phyloP scores from a whole-genome alignment of 805 yeast genomes.

The Ogataea ganodermae region DNA sequence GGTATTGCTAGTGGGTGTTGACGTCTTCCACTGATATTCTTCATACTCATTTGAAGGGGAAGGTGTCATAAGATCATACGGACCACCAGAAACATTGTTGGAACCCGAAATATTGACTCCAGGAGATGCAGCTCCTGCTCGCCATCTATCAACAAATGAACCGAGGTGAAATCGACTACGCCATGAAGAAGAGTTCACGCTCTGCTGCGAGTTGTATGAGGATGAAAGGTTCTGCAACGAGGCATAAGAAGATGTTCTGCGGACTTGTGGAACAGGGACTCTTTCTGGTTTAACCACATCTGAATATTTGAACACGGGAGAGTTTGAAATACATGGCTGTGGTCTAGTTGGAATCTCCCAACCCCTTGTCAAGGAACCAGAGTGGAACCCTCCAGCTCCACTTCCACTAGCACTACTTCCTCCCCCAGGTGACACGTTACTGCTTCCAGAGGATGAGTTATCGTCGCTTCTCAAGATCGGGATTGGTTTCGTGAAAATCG shows the following conservation, averaged over 20 bases:
- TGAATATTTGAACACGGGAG: slow-evolving; percentile 18
- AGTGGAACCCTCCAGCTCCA: slow-evolving; percentile 8
- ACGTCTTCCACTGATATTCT: slow-evolving; percentile 31
- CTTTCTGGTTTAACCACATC: slow-evolving; percentile 25
- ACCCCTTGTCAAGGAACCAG: slow-evolving; percentile 32
- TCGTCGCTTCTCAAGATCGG: slow-evolving; percentile 22
- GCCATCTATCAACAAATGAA: slow-evolving; percentile 34
- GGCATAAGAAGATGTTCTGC: slow-evolving; percentile 35
- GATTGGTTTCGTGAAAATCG: slow-evolving; percentile 22
- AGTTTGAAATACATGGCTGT: slow-evolving; percentile 24
- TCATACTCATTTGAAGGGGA: slow-evolving; percentile 32
- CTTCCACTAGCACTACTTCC: slow-evolving; percentile 2
- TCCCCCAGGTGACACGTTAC: slow-evolving; percentile 18
- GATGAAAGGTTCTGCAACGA: slow-evolving; percentile 39
- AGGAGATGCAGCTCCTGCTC: slow-evolving; percentile 12
- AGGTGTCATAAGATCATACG: slow-evolving; percentile 21
- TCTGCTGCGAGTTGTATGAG: slow-evolving; percentile 37
- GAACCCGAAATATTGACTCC: neutral
- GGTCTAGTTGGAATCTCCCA: slow-evolving; percentile 45
- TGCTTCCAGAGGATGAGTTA: slow-evolving; percentile 5
- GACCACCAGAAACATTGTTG: neutral
- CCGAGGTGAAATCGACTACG: slow-evolving; percentile 29
- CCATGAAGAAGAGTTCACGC: slow-evolving; percentile 30
- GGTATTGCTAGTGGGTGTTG: slow-evolving; percentile 13
- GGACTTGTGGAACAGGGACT: slow-evolving; percentile 23